A percentile compares a stretch with the other conserved stretches of the same genome.
phyloP scores from a whole-genome alignment of 2,329 filamentous ascomycete genomes.

The Beauveria rudraprayagi region DNA sequence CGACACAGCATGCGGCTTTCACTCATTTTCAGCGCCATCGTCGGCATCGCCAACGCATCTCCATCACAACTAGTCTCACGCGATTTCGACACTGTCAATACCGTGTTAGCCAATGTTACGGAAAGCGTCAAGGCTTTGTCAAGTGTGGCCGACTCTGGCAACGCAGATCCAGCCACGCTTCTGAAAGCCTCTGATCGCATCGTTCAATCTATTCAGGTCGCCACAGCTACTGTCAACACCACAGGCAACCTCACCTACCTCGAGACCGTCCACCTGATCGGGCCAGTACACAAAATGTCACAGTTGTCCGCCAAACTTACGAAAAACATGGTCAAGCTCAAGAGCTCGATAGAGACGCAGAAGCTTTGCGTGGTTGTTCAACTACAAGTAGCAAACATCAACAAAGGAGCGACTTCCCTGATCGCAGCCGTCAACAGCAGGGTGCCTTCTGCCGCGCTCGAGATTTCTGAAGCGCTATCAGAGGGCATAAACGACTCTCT shows the following conservation, averaged over 20 bases:
- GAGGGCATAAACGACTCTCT: slow-evolving; percentile 5
- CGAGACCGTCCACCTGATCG: slow-evolving; percentile 6
- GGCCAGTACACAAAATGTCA: slow-evolving; percentile 3
- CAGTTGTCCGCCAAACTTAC: neutral
- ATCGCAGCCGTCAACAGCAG: neutral
- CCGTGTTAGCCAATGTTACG: neutral
- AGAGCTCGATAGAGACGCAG: slow-evolving; percentile 18
- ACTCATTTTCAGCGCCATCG: neutral
- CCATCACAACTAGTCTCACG: neutral
- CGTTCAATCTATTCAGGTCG: neutral
- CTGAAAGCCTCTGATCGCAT: neutral
- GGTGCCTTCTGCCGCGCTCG: neutral
- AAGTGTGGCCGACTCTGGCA: neutral
- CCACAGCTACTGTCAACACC: neutral
- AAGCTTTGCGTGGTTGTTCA: slow-evolving; percentile 18
- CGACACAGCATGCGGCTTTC: neutral
- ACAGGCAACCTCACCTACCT: neutral
- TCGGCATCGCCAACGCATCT: neutral
- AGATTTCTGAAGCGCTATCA: slow-evolving; percentile 1
- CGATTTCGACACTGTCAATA: neutral
- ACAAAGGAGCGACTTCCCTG: neutral
- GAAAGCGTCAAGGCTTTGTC: neutral
- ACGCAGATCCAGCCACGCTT: slow-evolving; percentile 1
- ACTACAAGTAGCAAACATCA: slow-evolving; percentile 7
- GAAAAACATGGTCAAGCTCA: slow-evolving; percentile 9